Evolutionary conservation across 202 grass and related monocot genomes (phyloP).

Genomic region (Saccharum hybrid): DNA sequence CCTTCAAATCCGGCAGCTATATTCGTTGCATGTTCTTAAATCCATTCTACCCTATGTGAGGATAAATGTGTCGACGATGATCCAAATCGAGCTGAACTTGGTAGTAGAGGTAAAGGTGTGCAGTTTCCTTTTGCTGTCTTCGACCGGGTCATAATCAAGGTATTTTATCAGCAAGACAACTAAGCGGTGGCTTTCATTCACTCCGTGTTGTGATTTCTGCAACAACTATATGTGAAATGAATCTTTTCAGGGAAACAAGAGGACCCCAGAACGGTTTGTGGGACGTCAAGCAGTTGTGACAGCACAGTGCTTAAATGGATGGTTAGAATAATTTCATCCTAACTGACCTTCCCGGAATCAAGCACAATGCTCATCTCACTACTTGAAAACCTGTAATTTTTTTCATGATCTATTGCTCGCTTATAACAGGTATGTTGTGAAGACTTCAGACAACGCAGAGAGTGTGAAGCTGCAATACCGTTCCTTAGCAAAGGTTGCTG

Average conservation of each 20-base stretch:
- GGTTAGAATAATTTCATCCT: slow-evolving; percentile 49
- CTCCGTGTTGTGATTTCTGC: not conserved
- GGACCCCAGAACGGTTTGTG: slow-evolving; percentile 79
- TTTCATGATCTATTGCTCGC: not conserved
- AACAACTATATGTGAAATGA: not conserved
- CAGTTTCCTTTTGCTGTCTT: slow-evolving; percentile 81
- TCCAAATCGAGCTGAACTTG: slow-evolving; percentile 55
- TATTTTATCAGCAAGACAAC: slow-evolving; percentile 33
- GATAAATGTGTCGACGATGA: slow-evolving; percentile 78
- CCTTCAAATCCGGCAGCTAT: not conserved
- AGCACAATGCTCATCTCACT: not conserved
- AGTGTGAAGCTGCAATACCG: slow-evolving; percentile 80
- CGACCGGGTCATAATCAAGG: slow-evolving; percentile 83
- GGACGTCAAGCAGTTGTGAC: slow-evolving; percentile 74
- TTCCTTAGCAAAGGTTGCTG: slow-evolving; percentile 63
- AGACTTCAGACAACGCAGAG: slow-evolving; percentile 84
- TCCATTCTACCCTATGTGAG: slow-evolving; percentile 52
- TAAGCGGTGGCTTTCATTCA: not conserved
- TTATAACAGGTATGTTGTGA: slow-evolving; percentile 90
- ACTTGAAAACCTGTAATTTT: not conserved
- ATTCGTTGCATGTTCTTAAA: slow-evolving; percentile 38
- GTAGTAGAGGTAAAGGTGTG: slow-evolving; percentile 71
- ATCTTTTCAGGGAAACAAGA: slow-evolving; percentile 74
- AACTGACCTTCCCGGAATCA: not conserved
- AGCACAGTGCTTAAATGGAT: slow-evolving; percentile 89